These are phyloP conservation scores for Wallacemonas sp. DNA, from an alignment of 208 protist species.

Conservation along the genomic window DNA sequence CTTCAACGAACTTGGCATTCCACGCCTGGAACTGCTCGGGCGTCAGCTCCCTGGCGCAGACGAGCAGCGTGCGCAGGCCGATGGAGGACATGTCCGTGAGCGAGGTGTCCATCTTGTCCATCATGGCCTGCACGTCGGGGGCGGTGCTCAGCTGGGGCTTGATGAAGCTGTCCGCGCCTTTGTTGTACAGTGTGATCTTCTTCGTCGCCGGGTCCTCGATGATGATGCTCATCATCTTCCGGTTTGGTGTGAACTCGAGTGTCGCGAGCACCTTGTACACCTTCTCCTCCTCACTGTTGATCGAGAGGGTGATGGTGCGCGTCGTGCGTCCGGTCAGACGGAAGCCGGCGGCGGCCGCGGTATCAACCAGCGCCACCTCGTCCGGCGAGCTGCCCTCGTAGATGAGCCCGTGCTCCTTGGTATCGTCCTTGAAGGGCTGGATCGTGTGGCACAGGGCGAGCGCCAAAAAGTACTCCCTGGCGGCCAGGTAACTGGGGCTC, in stretches of 20 bases:
- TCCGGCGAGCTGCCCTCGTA: slow-evolving; percentile 94
- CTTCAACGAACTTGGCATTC: slow-evolving; percentile 52
- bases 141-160: slow-evolving; percentile 46
- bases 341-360: slow-evolving; percentile 72
- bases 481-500: slow-evolving; percentile 25
- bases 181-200: slow-evolving; percentile 87
- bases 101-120: slow-evolving; percentile 35
- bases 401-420: slow-evolving; percentile 36
- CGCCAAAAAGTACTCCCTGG: slow-evolving; percentile 76
- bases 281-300: slow-evolving; percentile 28
- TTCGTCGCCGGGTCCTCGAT: slow-evolving; percentile 57
- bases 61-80: slow-evolving; percentile 90
- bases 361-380: slow-evolving; percentile 92
- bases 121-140: slow-evolving; percentile 48
- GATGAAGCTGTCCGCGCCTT: slow-evolving; percentile 90
- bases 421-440: slow-evolving; percentile 67
- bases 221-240: slow-evolving; percentile 95
- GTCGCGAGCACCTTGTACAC: slow-evolving; percentile 83
- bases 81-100: slow-evolving; percentile 78
- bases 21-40: slow-evolving; percentile 65
- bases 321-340: slow-evolving; percentile 69
- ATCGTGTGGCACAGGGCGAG: slow-evolving; percentile 89
- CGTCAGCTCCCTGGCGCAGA: slow-evolving; percentile 68
- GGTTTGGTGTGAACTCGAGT: slow-evolving; percentile 87
- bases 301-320: slow-evolving; percentile 40